Conservation (phyloP, 2,329 filamentous ascomycete genomes). For the Xylariaceae sp. region DNA sequence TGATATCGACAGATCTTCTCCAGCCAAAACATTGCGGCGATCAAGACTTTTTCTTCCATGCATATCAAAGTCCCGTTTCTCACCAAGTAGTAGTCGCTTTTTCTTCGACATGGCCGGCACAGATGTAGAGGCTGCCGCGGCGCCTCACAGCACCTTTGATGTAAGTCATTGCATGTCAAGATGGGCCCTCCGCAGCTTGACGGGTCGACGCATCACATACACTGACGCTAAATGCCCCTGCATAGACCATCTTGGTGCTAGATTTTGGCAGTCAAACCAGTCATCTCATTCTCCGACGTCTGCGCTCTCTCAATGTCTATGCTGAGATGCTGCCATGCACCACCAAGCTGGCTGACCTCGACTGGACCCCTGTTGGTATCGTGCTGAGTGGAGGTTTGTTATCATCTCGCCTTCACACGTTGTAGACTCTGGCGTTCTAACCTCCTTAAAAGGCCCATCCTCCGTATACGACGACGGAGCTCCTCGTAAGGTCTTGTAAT, state of each 20-base stretch:
- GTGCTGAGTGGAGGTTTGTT: slow-evolving; percentile 65
- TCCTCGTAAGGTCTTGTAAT: slow-evolving; percentile 40
- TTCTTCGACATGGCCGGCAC: slow-evolving; percentile 6
- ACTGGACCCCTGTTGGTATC: slow-evolving; percentile 77
- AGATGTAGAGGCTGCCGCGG: slow-evolving; percentile 20
- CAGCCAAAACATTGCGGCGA: background rate
- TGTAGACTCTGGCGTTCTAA: slow-evolving; percentile 1
- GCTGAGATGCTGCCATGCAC: slow-evolving; percentile 86
- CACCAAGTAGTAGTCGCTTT: background rate
- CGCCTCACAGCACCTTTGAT: slow-evolving; percentile 37
- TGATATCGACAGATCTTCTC: background rate
- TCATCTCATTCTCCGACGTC: slow-evolving; percentile 68
- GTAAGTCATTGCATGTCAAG: slow-evolving; percentile 23
- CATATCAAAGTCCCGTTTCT: background rate
- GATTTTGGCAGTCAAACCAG: slow-evolving; percentile 66
- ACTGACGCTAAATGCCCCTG: slow-evolving; percentile 24
- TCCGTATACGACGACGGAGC: slow-evolving; percentile 77
- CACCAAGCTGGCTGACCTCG: slow-evolving; percentile 69
- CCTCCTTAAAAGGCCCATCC: slow-evolving; percentile 37
- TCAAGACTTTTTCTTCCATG: background rate
- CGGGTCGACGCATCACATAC: background rate
- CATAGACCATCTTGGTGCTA: slow-evolving; percentile 65
- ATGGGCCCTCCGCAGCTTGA: background rate
- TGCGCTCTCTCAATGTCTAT: slow-evolving; percentile 73
- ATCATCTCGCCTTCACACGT: background rate